phyloP scores from a whole-genome alignment of 2,329 filamentous ascomycete genomes.

The Cercospora brassicicola region DNA sequence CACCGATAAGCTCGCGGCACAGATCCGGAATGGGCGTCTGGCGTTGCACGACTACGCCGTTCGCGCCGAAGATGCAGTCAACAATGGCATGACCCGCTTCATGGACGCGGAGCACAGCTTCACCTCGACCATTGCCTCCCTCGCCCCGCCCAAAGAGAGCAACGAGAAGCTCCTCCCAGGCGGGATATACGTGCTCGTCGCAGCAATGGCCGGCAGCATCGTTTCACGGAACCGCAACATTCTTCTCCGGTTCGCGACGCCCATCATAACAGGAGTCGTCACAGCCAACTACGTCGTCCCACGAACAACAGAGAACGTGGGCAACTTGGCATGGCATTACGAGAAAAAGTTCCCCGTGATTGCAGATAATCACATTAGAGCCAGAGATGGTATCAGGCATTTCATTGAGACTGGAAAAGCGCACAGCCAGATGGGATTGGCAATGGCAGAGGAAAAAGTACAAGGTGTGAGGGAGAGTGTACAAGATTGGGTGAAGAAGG shows the following conservation, averaged over 20 bases:
- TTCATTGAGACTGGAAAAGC: slow-evolving; percentile 72
- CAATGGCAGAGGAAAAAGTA: slow-evolving; percentile 79
- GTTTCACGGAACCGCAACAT: slow-evolving; percentile 84
- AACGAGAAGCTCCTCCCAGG: slow-evolving; percentile 90
- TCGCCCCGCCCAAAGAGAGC: slow-evolving; percentile 81
- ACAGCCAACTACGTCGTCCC: slow-evolving; percentile 84
- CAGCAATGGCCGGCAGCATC: slow-evolving; percentile 93
- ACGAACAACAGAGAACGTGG: slow-evolving; percentile 85
- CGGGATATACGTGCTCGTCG: slow-evolving; percentile 85
- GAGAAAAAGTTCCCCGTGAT: slow-evolving; percentile 85
- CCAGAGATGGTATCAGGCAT: slow-evolving; percentile 67
- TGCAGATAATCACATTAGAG: slow-evolving; percentile 74
- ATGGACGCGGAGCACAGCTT: slow-evolving; percentile 86
- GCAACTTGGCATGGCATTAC: slow-evolving; percentile 84
- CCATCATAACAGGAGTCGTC: slow-evolving; percentile 75
- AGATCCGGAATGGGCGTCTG: slow-evolving; percentile 78
- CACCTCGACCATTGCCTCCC: slow-evolving; percentile 81
- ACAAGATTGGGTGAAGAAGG: slow-evolving; percentile 90
- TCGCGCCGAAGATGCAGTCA: slow-evolving; percentile 76
- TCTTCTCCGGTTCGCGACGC: slow-evolving; percentile 72
- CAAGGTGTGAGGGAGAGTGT: slow-evolving; percentile 71
- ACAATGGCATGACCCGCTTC: slow-evolving; percentile 74
- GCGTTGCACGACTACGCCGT: slow-evolving; percentile 76
- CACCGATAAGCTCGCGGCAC: slow-evolving; percentile 81
- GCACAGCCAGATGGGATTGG: slow-evolving; percentile 68